A percentile compares a stretch with the other conserved stretches of the same genome.
Conservation (phyloP, 805 yeast genomes). For the Lipomyces oligophaga region DNA sequence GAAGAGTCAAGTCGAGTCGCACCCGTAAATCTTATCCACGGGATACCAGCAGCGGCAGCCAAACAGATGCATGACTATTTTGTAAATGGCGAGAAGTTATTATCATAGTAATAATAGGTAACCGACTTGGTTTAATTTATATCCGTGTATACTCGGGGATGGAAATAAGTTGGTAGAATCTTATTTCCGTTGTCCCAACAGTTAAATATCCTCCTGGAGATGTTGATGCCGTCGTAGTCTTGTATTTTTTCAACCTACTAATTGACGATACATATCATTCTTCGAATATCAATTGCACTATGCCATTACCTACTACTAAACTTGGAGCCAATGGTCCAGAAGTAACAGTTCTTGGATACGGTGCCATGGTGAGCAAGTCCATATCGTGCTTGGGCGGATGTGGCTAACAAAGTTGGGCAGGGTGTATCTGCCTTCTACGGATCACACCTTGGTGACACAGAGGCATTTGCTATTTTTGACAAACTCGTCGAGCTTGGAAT, state of each 20-base stretch:
- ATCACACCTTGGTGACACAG: constrained; percentile 39
- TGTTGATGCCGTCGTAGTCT: too few relatives aligned
- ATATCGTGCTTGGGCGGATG: not conserved
- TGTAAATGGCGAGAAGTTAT: constrained; percentile 1
- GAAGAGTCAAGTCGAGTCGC: constrained; percentile 27
- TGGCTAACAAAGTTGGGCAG: constrained; percentile 10
- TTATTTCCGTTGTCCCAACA: too few relatives aligned
- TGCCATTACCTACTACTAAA: constrained; percentile 11
- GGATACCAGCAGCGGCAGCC: constrained; percentile 48
- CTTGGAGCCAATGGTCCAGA: constrained; percentile 23
- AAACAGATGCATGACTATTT: constrained; percentile 35
- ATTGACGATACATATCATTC: too few relatives aligned
- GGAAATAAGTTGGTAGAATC: too few relatives aligned
- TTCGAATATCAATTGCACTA: too few relatives aligned
- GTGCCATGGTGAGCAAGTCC: constrained; percentile 17
- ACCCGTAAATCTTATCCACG: constrained; percentile 56
- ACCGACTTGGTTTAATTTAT: too few relatives aligned
- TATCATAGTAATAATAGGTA: too few relatives aligned
- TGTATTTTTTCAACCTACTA: too few relatives aligned
- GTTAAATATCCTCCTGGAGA: too few relatives aligned
- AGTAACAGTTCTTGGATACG: constrained; percentile 21
- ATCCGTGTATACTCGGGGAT: too few relatives aligned
- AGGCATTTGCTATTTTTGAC: constrained; percentile 50
- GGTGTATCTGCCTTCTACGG: constrained; percentile 26
- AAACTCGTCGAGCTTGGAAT: constrained; percentile 48